Percentiles rank a stretch among this genome's conserved stretches.
Evolutionary conservation across 768 basidiomycete genomes (phyloP).

Genomic region (Russula vinacea): DNA sequence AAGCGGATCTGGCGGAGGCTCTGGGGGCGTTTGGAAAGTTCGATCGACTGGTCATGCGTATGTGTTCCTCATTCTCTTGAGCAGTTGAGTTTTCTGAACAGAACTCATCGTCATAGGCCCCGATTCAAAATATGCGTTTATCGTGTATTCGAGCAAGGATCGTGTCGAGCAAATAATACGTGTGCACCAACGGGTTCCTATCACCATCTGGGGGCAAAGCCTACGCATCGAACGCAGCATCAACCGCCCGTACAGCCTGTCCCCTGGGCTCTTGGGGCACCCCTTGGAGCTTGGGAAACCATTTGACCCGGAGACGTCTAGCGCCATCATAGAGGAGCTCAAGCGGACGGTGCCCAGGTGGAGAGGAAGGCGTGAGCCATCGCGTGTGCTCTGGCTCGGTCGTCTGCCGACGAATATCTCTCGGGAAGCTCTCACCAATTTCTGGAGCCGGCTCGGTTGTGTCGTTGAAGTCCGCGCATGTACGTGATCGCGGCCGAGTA

Average conservation of each 20-base stretch:
- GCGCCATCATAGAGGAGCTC: slow-evolving; percentile 5
- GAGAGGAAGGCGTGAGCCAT: slow-evolving; percentile 10
- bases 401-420: neutral
- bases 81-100: neutral
- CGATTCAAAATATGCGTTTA: slow-evolving; percentile 18
- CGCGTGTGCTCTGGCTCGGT: slow-evolving; percentile 23
- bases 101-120: slow-evolving; percentile 1
- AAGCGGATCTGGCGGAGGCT: slow-evolving; percentile 2
- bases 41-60: slow-evolving; percentile 19
- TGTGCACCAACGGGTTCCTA: slow-evolving; percentile 14
- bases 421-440: slow-evolving; percentile 1
- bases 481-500: slow-evolving; percentile 1
- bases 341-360: slow-evolving; percentile 11
- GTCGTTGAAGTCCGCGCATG: slow-evolving; percentile 24
- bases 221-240: slow-evolving; percentile 9
- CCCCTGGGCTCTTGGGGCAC: neutral
- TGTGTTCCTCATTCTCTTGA: neutral
- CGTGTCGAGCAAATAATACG: slow-evolving; percentile 9
- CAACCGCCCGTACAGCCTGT: neutral
- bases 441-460: slow-evolving; percentile 25
- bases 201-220: neutral
- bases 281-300: neutral
- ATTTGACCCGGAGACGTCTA: neutral
- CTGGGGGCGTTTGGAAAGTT: slow-evolving; percentile 7
- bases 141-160: slow-evolving; percentile 12